Percentiles rank a stretch among this genome's conserved stretches.
Evolutionary conservation across 192 early-diverging fungal species (phyloP).

Genomic region (Coemansia asiatica): DNA sequence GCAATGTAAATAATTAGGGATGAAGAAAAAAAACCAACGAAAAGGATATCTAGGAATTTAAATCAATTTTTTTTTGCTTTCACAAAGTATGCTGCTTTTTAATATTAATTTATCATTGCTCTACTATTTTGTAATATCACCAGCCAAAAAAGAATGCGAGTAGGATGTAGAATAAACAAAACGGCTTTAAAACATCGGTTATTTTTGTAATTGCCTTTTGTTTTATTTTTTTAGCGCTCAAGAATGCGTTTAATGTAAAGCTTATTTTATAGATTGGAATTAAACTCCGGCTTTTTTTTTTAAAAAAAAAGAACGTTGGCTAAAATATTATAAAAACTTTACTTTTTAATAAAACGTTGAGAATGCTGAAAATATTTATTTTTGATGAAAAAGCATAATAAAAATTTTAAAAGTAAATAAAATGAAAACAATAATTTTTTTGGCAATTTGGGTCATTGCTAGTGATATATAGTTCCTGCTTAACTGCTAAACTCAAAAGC

Average conservation of each 20-base stretch:
- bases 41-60: no score
- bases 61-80: no score
- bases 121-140: no score
- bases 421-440: no score
- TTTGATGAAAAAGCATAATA: not conserved
- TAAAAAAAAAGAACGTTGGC: constrained; percentile 3
- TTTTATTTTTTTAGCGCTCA: not conserved
- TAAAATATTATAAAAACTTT: not conserved
- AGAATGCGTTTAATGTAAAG: no score
- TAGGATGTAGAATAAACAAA: not conserved
- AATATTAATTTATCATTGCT: no score
- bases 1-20: no score
- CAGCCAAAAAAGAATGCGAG: not conserved
- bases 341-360: not conserved
- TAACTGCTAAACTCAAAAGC: constrained; percentile 19
- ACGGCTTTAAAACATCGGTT: not conserved
- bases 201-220: not conserved
- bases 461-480: no score
- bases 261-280: not conserved
- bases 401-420: no score
- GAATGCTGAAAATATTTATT: not conserved
- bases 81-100: no score
- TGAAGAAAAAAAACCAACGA: no score
- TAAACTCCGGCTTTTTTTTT: not conserved
- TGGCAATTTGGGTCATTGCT: no score